Evolutionary conservation across 2,329 filamentous ascomycete species (phyloP).

Genomic region (Dothiorella sarmentorum): DNA sequence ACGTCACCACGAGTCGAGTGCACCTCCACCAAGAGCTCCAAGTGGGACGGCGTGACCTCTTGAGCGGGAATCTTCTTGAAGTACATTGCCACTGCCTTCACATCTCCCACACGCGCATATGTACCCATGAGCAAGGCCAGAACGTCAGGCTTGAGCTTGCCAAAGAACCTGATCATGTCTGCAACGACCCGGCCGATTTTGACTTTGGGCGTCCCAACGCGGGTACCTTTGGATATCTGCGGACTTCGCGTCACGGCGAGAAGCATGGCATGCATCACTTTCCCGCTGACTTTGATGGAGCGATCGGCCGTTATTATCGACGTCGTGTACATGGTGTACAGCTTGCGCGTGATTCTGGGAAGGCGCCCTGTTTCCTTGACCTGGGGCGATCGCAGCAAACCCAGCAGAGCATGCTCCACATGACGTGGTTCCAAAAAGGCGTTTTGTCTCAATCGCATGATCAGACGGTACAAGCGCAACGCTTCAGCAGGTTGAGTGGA

Average conservation of each 20-base stretch:
- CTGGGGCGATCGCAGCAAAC: not conserved
- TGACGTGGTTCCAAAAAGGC: not conserved
- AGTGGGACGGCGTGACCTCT: not conserved
- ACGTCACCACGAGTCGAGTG: constrained; percentile 68
- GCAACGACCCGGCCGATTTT: not conserved
- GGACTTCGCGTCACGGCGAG: not conserved
- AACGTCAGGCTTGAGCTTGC: not conserved
- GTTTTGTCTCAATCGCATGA: not conserved
- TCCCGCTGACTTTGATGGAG: not conserved
- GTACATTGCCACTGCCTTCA: not conserved
- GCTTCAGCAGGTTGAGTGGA: not conserved
- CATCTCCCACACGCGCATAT: not conserved
- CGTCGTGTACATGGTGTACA: not conserved
- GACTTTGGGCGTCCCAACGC: not conserved
- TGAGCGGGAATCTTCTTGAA: not conserved
- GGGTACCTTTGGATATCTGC: not conserved
- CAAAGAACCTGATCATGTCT: not conserved
- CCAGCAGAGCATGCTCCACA: not conserved
- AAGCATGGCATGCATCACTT: not conserved
- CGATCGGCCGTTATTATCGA: not conserved
- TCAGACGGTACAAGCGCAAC: not conserved
- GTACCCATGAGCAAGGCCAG: not conserved
- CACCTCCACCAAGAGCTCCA: constrained; percentile 57
- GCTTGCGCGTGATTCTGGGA: not conserved
- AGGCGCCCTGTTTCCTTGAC: not conserved